Base-by-base conservation (phyloP, 1,284 basidiomycete species). In the Cryptococcus amylolentus region DNA sequence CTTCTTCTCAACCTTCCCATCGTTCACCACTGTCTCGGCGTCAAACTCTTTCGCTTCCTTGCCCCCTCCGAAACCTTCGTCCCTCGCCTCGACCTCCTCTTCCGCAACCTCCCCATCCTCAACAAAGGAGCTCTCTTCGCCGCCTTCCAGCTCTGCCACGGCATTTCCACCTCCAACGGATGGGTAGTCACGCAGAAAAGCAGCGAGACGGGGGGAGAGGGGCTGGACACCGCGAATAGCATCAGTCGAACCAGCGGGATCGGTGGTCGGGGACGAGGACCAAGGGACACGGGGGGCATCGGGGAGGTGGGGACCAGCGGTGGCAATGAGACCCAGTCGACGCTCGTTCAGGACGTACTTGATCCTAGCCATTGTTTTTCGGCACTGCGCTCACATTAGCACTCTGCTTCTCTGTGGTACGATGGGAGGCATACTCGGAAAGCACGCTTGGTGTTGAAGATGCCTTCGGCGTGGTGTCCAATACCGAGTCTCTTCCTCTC, bases 321-420 rank as follows among this genome's bases (percentile, higher is more conserved):
- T 81, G n/a, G 81, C 75, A 46, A 81, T 73, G 28, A 93, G 88
- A 7, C 90, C 91, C 14, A 92, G 76, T 43, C 92, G 84, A 45
- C 95, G 86, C 74, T 98, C 95, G 71, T 93, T 93, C 54, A 98
- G 80, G 14, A 98, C 87, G 63, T 85, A 86, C 77, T 98, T 98
- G 77, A 98, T 93, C 44, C 91, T 86, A 20, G 91, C 91, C 91
- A 97, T 96, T n/a, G 90, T 88, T 79, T 94, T 96, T 49, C 89
- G 88, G 73, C 87, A 88, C 94, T 97, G 50, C 4, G 18, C 6
- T 27, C 12, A 39, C 7, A 18, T 20, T 18, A 38, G 18, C 51
- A 45, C 52, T 23, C 31, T 23, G 28, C 28, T 37, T 6, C 12
- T 13, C 35, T 14, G 35, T n/a, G 7, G 23, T 7, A 47, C 16